These are phyloP conservation scores for Ceraceosorus guamensis DNA, from an alignment of 1,284 basidiomycete species.

Conservation along the genomic window DNA sequence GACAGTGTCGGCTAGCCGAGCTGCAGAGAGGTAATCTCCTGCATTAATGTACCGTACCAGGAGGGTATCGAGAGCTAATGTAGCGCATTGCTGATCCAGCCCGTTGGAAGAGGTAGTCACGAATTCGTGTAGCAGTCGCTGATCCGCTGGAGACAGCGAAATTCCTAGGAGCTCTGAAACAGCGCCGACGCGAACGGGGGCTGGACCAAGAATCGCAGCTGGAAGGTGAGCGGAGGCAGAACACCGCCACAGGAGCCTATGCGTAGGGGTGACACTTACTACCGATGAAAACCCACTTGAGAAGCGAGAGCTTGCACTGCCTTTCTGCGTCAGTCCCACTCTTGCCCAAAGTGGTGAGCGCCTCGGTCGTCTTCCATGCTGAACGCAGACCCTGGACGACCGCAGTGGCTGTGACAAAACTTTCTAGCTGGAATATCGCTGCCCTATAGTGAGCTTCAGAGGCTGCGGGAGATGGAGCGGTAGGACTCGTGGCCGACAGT, in stretches of 20 bases:
- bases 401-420: neutral
- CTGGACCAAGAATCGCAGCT: neutral
- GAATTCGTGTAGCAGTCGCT: neutral
- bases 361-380: neutral
- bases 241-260: neutral
- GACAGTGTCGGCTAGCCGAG: conserved; percentile 19
- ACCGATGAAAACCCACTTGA: neutral
- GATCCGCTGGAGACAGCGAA: neutral
- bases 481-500: neutral
- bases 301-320: neutral
- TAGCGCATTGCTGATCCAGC: neutral
- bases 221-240: neutral
- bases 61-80: conserved; percentile 18
- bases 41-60: conserved; percentile 33
- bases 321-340: neutral
- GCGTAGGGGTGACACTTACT: too few species aligned
- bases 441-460: neutral
- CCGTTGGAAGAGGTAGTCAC: neutral
- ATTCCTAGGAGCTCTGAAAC: neutral
- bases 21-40: conserved; percentile 37
- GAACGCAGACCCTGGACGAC: neutral
- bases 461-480: neutral
- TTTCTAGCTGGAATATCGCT: neutral
- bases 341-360: neutral
- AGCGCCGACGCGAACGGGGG: neutral